Conservation (phyloP, 1,284 basidiomycete species). For the Ceratorhiza oryzae-sativae region DNA sequence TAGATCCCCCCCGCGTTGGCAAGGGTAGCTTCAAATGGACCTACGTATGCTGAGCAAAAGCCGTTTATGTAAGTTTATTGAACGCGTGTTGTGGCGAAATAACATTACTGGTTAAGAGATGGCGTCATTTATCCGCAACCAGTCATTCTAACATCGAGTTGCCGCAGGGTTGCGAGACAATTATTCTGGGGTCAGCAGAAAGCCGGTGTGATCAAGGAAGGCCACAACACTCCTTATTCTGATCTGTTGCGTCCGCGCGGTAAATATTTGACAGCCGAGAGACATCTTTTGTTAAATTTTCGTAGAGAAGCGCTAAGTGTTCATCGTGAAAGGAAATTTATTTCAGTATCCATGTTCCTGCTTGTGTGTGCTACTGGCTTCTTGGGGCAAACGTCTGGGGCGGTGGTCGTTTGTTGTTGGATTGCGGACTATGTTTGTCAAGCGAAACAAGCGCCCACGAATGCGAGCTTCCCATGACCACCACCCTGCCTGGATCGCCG, state of each 20-base stretch:
- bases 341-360: no score
- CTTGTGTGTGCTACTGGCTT: no score
- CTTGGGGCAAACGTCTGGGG: not conserved
- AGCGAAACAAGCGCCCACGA: conserved; percentile 15
- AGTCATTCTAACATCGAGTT: not conserved
- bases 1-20: not conserved
- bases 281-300: not conserved
- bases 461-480: conserved; percentile 1
- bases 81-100: not conserved
- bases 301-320: not conserved
- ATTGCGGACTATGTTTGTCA: conserved; percentile 26
- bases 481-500: not conserved
- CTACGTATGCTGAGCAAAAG: conserved; percentile 25
- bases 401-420: conserved; percentile 9
- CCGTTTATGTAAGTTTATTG: conserved; percentile 7
- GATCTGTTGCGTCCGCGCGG: not conserved
- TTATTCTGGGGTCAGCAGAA: not conserved
- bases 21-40: conserved; percentile 24
- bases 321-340: no score
- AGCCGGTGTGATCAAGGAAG: not conserved
- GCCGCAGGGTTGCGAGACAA: not conserved
- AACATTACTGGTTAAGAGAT: conserved; percentile 10
- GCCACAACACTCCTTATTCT: not conserved
- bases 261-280: not conserved
- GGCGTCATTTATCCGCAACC: not conserved